These are phyloP conservation scores for Talaromyces atroroseus DNA, from an alignment of 2,329 filamentous ascomycete genomes.

Conservation along the genomic window DNA sequence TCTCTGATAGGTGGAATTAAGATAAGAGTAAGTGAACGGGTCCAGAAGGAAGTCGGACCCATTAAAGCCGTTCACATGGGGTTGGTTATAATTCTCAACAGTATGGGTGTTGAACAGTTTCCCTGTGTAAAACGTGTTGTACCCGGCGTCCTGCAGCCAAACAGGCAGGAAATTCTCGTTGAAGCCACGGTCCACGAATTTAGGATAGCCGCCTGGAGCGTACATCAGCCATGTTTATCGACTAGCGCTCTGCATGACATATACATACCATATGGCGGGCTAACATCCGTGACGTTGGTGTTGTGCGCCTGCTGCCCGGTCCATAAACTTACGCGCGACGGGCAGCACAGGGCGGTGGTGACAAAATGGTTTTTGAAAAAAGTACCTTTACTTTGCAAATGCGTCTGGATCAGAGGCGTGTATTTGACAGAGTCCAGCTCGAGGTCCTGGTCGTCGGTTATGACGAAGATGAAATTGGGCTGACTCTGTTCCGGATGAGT, in stretches of 20 bases:
- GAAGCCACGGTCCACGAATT: slow-evolving; percentile 47
- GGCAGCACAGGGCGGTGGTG: slow-evolving; percentile 63
- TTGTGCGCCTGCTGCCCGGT: slow-evolving; percentile 65
- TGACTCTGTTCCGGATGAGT: neutral
- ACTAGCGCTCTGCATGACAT: neutral
- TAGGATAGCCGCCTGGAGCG: slow-evolving; percentile 40
- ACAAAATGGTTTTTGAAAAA: slow-evolving; percentile 60
- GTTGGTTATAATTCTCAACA: slow-evolving; percentile 44
- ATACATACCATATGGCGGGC: slow-evolving; percentile 46
- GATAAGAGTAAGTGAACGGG: slow-evolving; percentile 58
- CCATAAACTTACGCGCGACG: slow-evolving; percentile 59
- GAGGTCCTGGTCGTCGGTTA: slow-evolving; percentile 64
- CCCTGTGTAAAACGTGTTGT: slow-evolving; percentile 52
- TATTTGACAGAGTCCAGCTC: slow-evolving; percentile 58
- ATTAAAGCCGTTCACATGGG: slow-evolving; percentile 32
- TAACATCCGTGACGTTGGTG: slow-evolving; percentile 61
- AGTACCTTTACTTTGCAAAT: slow-evolving; percentile 55
- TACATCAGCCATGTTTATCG: neutral
- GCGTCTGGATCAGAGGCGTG: slow-evolving; percentile 53
- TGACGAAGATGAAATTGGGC: slow-evolving; percentile 61
- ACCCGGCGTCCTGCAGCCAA: slow-evolving; percentile 49
- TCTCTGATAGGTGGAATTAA: slow-evolving; percentile 59
- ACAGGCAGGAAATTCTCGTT: slow-evolving; percentile 49
- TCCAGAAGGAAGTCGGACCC: slow-evolving; percentile 37
- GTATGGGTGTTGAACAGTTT: slow-evolving; percentile 52